Base-by-base conservation (phyloP, 106 monocot species). In the Triglochin maritima region DNA sequence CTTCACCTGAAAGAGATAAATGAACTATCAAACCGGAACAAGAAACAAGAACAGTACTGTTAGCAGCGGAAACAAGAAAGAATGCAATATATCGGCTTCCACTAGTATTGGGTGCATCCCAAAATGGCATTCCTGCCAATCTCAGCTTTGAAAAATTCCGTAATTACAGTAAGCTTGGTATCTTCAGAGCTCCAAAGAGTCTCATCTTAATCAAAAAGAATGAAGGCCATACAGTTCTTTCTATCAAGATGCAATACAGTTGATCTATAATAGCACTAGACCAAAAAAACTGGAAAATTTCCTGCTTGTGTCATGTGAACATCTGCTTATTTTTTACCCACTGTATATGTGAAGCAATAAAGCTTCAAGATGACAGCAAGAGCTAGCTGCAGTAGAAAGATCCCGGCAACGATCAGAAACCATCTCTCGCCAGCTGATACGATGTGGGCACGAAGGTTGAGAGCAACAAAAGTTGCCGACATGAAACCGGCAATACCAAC, bases 401-500 rank as follows among this genome's bases (percentile, higher is more conserved):
- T 90, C 11, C 74, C 94, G 44, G 82, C 84, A 44, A 94, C 89
- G 43, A 94, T 90, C 1, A 87, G 63, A 64, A 94, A 83, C 94
- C 94, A 94, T 54, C 84, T 76, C 77, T 90, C 90, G 0, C 94
- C 89, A 29, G 94, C 81, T 48, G 89, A 87, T 70, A 66, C 69
- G 64, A 93, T 94, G 66, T 94, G 94, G 5, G 79, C 69, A 11
- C 85, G 84, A 48, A 94, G 82, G 72, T 94, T 94, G 5, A 94
- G 66, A 3, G 94, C 84, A 65, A 94, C 84, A 58, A 94, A 94
- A 13, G 83, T 75, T 4, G 90, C 89, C 10, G 94, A 94, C 90
- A 90, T 87, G 69, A 94, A 89, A n/a, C 89, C 94, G 0, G 90
- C 89, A 59, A 90, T 71, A 8, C 89, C 89, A n/a, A 77, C 90